Evolutionary conservation across 1,284 basidiomycete genomes (phyloP), one percentile per base, ranked within the genome.

Genomic region (Rhodotorula sp.): DNA sequence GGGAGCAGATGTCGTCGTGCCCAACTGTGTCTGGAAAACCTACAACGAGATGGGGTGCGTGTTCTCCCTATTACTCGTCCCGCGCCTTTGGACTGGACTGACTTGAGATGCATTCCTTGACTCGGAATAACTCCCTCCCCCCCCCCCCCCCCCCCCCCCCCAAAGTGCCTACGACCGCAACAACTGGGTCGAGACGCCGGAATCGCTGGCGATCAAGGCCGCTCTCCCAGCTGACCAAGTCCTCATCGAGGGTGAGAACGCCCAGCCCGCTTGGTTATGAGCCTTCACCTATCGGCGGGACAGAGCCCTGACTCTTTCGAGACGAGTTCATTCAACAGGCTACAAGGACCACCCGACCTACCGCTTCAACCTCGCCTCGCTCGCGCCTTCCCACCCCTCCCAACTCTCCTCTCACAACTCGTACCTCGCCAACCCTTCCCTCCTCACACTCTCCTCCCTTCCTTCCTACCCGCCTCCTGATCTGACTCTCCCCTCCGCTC

Each of bases 21-120:
- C 71, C 18, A 73, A 73, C 54, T 73, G 71, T 62, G 62, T 68
- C 17, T 73, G 71, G 71, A 73, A 71, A 60, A 73, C 71, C 26
- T 73, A 73, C 54, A 73, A 73, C 61, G 71, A 73, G 60, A 64
- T 71, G 62, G 71, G 71, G 71, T 72, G 24, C 6, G 68, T 56
- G 26, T 14, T 15, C 3, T 22, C 18, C 14, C 20, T n/a, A n/a
- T n/a, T n/a, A n/a, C n/a, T n/a, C n/a, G n/a, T n/a, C n/a, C n/a
- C n/a, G n/a, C n/a, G n/a, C n/a, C n/a, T n/a, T n/a, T n/a, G n/a
- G n/a, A n/a, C n/a, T n/a, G n/a, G n/a, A n/a, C n/a, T n/a, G n/a
- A n/a, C n/a, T n/a, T n/a, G n/a, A n/a, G n/a, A n/a, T n/a, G n/a
- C n/a, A n/a, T n/a, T n/a, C n/a, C n/a, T n/a, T n/a, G n/a, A n/a